Evolutionary conservation across 768 basidiomycete genomes (phyloP).

Genomic region (Naganishia vaughanmartiniae): DNA sequence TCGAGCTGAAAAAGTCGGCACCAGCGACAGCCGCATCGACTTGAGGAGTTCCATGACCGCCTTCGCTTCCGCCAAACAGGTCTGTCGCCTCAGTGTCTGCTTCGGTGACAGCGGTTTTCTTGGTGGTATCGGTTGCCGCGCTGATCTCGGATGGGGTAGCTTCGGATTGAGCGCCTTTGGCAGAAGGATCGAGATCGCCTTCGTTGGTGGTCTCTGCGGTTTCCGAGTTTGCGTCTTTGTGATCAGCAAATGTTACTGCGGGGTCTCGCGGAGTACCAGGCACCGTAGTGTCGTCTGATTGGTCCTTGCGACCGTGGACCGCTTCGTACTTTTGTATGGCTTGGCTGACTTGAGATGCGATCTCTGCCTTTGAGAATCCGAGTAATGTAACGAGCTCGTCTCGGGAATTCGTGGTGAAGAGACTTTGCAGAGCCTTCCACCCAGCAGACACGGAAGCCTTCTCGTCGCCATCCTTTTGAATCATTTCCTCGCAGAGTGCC

Average conservation of each 20-base stretch:
- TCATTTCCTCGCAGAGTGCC: slow-evolving; percentile 67
- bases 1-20: slow-evolving; percentile 81
- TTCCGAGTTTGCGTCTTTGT: slow-evolving; percentile 41
- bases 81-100: slow-evolving; percentile 62
- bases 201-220: slow-evolving; percentile 50
- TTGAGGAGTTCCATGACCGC: slow-evolving; percentile 62
- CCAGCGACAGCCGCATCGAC: slow-evolving; percentile 60
- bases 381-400: slow-evolving; percentile 86
- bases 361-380: slow-evolving; percentile 86
- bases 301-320: slow-evolving; percentile 42
- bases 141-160: slow-evolving; percentile 75
- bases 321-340: slow-evolving; percentile 73
- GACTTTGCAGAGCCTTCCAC: slow-evolving; percentile 74
- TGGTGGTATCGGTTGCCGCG: slow-evolving; percentile 60
- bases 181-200: slow-evolving; percentile 50
- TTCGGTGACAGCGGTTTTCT: slow-evolving; percentile 54
- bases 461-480: slow-evolving; percentile 40
- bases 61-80: slow-evolving; percentile 64
- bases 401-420: slow-evolving; percentile 84
- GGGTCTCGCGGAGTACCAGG: slow-evolving; percentile 64
- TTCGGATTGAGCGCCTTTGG: slow-evolving; percentile 54
- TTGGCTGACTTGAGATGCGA: slow-evolving; percentile 72
- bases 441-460: slow-evolving; percentile 49
- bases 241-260: slow-evolving; percentile 80
- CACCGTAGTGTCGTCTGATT: slow-evolving; percentile 51